Evolutionary conservation across 2,329 filamentous ascomycete genomes (phyloP).

Genomic region (Rutstroemia sp.): DNA sequence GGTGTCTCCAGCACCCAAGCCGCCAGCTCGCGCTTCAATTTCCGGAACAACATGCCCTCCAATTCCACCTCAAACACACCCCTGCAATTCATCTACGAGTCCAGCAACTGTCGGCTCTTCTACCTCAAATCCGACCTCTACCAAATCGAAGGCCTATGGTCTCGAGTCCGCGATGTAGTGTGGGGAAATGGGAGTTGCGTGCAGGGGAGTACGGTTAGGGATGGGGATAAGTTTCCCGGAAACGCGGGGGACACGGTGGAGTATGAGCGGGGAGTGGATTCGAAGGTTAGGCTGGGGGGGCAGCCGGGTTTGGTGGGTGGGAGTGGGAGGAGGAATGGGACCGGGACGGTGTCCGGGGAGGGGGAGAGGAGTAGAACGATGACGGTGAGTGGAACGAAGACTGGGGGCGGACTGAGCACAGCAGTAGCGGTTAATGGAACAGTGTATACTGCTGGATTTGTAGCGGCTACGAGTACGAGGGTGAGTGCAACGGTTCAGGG

Average conservation of each 20-base stretch:
- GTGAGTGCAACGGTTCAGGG: too few species aligned
- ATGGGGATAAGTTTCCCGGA: background rate
- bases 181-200: conserved; percentile 35
- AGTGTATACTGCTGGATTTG: too few species aligned
- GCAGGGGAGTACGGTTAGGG: conserved; percentile 13
- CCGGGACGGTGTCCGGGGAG: background rate
- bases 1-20: conserved; percentile 10
- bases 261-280: background rate
- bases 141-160: conserved; percentile 44
- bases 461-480: too few species aligned
- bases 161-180: conserved; percentile 32
- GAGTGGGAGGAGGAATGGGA: too few species aligned
- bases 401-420: background rate
- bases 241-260: background rate
- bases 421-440: too few species aligned
- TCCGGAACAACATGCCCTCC: conserved; percentile 31
- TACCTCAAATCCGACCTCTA: conserved; percentile 46
- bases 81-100: conserved; percentile 54
- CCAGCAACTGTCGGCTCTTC: conserved; percentile 53
- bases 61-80: conserved; percentile 31
- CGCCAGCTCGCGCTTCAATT: conserved; percentile 32
- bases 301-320: background rate
- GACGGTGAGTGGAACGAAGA: background rate
- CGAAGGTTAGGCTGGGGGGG: background rate
- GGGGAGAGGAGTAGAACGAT: background rate